These are phyloP conservation scores for Penicillium diatomitis DNA, from an alignment of 495 filamentous ascomycete species.

Conservation along the genomic window DNA sequence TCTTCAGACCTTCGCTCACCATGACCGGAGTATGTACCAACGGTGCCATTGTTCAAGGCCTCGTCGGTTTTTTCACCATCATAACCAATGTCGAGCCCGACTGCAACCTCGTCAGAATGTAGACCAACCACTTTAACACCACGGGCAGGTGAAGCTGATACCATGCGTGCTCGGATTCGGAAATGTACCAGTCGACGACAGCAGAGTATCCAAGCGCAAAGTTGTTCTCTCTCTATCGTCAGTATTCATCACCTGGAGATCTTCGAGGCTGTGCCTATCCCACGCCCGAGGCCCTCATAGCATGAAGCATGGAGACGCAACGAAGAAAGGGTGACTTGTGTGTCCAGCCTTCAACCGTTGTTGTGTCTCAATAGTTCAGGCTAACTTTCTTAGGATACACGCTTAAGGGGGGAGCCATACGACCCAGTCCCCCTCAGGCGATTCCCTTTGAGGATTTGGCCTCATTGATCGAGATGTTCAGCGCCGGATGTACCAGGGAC, in stretches of 20 bases:
- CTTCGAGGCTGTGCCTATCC: constrained; percentile 2
- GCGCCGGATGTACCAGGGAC: too few relatives aligned
- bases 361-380: too few relatives aligned
- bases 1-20: background rate
- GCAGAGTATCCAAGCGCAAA: constrained; percentile 5
- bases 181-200: constrained; percentile 3
- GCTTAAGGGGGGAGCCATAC: too few relatives aligned
- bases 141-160: background rate
- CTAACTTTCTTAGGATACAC: too few relatives aligned
- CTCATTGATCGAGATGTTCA: too few relatives aligned
- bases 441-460: too few relatives aligned
- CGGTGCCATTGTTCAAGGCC: background rate
- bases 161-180: constrained; percentile 1
- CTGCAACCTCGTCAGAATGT: background rate
- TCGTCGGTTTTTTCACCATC: background rate
- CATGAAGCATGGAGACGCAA: constrained; percentile 5
- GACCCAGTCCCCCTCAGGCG: too few relatives aligned
- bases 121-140: background rate
- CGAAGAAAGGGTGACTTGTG: constrained; percentile 7
- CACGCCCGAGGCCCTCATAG: constrained; percentile 3
- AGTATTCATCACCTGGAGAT: constrained; percentile 1
- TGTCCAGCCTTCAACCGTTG: constrained; percentile 9
- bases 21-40: background rate
- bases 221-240: constrained; percentile 4
- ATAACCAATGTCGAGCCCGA: background rate